Evolutionary conservation across 2,329 filamentous ascomycete genomes (phyloP).

Genomic region (Aspergillus sp.): DNA sequence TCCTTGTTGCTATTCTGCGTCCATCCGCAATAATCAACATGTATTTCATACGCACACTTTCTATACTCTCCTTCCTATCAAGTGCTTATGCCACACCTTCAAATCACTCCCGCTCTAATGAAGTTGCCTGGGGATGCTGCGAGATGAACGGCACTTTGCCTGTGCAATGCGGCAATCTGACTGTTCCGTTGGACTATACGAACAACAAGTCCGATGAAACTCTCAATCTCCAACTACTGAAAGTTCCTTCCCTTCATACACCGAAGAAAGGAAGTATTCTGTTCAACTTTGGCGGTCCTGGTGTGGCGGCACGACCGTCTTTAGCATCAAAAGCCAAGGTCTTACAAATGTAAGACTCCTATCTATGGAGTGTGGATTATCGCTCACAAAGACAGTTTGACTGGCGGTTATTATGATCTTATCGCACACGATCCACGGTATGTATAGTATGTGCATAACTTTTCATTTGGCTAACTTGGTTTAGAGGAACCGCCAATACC

Average conservation of each 20-base stretch:
- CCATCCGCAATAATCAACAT: no score
- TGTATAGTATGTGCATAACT: neutral
- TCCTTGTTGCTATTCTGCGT: no score
- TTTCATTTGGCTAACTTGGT: neutral
- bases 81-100: neutral
- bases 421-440: constrained; percentile 1
- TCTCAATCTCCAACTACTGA: neutral
- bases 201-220: neutral
- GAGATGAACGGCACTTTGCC: neutral
- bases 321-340: neutral
- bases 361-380: neutral
- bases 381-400: neutral
- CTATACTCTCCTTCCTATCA: neutral
- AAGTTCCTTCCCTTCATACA: neutral
- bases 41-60: no score
- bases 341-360: neutral
- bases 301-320: neutral
- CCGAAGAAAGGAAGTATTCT: constrained; percentile 1
- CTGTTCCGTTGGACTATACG: constrained; percentile 1
- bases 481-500: constrained; percentile 2
- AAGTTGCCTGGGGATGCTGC: neutral
- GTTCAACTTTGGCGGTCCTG: constrained; percentile 4
- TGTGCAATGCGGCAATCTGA: constrained; percentile 1
- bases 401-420: neutral
- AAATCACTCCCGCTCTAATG: neutral